phyloP scores from a whole-genome alignment of 768 basidiomycete genomes.

The Sporobolomyces phaffii region DNA sequence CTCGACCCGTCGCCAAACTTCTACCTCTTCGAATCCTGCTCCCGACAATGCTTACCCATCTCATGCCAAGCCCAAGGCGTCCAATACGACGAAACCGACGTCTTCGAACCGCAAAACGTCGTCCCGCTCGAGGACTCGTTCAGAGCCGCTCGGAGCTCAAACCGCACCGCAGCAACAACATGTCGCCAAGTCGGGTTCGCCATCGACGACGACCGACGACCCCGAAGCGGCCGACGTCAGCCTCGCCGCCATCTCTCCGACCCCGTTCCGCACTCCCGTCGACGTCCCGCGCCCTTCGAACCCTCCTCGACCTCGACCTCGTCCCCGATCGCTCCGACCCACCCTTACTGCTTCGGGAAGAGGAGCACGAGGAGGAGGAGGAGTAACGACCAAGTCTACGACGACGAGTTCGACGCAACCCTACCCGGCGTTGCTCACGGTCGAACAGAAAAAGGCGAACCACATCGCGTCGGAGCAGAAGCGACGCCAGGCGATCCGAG shows the following conservation, averaged over 20 bases:
- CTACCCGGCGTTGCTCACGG: conserved; percentile 25
- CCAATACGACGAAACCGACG: too few relatives aligned
- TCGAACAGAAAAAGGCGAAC: conserved; percentile 40
- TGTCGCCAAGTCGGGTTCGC: background rate
- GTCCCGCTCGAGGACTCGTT: background rate
- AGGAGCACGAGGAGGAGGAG: too few relatives aligned
- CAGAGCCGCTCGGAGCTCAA: background rate
- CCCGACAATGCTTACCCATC: background rate
- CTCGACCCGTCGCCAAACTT: background rate
- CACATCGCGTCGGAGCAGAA: conserved; percentile 90
- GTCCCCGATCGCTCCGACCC: background rate
- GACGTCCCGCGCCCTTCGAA: conserved; percentile 14
- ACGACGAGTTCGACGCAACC: background rate
- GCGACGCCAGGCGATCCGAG: conserved; percentile 78
- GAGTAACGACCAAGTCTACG: background rate
- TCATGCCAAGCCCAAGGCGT: background rate
- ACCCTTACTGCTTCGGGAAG: too few relatives aligned
- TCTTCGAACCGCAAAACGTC: conserved; percentile 1
- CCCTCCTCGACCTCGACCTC: background rate
- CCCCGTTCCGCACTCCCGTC: background rate
- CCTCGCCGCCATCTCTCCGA: background rate
- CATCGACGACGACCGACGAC: background rate
- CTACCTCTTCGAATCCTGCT: background rate
- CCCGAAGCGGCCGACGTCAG: background rate
- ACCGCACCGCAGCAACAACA: too few relatives aligned